These are phyloP conservation scores for Pyrenophora graminea DNA, from an alignment of 2,329 filamentous ascomycete genomes.

Conservation along the genomic window DNA sequence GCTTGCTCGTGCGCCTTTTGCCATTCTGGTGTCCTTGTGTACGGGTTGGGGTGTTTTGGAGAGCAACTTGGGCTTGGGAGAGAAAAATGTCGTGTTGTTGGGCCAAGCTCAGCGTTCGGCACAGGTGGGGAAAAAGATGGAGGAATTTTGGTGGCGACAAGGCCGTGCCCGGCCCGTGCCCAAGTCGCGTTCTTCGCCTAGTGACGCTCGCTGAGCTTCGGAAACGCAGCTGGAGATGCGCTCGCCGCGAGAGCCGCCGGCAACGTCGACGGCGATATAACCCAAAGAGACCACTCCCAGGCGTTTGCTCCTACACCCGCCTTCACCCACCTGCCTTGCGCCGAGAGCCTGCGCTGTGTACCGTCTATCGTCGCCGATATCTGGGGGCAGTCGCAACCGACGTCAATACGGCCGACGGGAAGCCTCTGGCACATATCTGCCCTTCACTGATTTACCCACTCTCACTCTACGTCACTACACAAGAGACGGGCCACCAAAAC, in stretches of 20 bases:
- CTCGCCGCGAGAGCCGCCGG: conserved; percentile 33
- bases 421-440: neutral
- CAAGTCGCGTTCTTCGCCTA: conserved; percentile 25
- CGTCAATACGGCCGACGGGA: conserved; percentile 12
- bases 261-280: conserved; percentile 21
- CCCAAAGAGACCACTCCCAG: neutral
- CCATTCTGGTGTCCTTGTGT: conserved; percentile 63
- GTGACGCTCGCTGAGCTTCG: conserved; percentile 38
- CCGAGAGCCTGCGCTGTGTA: neutral
- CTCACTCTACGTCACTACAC: conserved; percentile 17
- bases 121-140: conserved; percentile 16
- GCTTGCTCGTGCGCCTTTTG: conserved; percentile 82
- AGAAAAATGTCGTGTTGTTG: neutral
- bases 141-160: conserved; percentile 29
- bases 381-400: conserved; percentile 26
- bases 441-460: conserved; percentile 12
- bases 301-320: conserved; percentile 1
- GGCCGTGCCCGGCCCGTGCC: conserved; percentile 20
- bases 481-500: neutral
- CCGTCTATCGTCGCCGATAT: conserved; percentile 1
- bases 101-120: neutral
- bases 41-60: conserved; percentile 4
- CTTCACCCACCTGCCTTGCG: neutral
- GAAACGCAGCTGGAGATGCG: conserved; percentile 20
- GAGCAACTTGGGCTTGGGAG: conserved; percentile 1